Evolutionary conservation across 148 eudicot species (phyloP), one percentile per base, ranked within the genome.

Genomic region (Vaccinium corymbosum): DNA sequence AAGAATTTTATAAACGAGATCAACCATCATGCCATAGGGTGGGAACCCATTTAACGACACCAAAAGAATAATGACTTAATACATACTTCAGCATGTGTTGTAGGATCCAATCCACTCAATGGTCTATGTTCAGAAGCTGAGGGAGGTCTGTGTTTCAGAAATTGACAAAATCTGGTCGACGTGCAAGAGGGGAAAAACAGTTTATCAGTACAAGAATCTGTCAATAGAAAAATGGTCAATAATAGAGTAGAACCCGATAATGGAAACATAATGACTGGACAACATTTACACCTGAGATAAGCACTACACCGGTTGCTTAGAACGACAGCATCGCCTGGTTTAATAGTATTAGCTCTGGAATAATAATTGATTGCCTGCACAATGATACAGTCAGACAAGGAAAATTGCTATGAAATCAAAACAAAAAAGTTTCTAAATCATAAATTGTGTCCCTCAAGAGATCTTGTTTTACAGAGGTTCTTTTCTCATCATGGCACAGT

Each of bases 271-370:
- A 56, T 71, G 22, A 68, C 35, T 20, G 56, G 70, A 85, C 46
- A 50, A 20, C 7, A 12, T 35, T 35, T 73, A 78, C 83, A 97
- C 99, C 98, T 92, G 83, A 97, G 92, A 87, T 97, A 95, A 10
- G 99, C 93, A 88, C 93, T 89, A 90, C 95, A 92, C 89, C 99
- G 88, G 86, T 97, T 97, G 91, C 98, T 91, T 77, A 97, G 90
- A 82, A 97, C 91, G 81, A 90, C 85, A 66, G 98, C 88, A 89
- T 97, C 93, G 81, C 85, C 85, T 9, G 96, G 93, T 83, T 94
- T 97, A 74, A 94, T 86, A 78, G 83, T 87, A 88, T 89, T 90
- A 84, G 99, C 99, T 85, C 90, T 93, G 42, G 99, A 91, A 86
- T 95, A 97, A 86, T 84, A 92, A 81, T 80, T 91, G 76, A 95